Percentiles rank a stretch among this genome's conserved stretches.
Conservation (phyloP, 805 yeast species). For the Barnettozyma californica region DNA sequence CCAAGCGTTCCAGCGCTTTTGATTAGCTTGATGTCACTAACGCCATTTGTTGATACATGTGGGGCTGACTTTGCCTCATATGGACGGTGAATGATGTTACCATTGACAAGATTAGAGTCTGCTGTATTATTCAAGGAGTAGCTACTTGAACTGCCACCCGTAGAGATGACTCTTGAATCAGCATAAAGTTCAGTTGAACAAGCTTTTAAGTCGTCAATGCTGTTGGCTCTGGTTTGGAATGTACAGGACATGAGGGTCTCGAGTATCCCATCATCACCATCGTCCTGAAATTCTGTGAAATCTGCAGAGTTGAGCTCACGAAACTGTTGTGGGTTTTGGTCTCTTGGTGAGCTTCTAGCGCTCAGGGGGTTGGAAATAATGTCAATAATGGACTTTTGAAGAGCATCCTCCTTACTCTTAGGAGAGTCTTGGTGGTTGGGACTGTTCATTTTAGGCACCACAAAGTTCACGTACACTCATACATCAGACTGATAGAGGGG, state of each 20-base stretch:
- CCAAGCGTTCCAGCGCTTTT: not conserved
- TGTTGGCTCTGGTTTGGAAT: slow-evolving; percentile 6
- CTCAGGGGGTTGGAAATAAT: not conserved
- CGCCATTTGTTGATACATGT: not conserved
- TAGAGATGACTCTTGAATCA: not conserved
- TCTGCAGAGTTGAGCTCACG: not conserved
- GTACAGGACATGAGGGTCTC: slow-evolving; percentile 10
- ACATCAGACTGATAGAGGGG: not conserved
- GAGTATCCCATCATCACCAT: slow-evolving; percentile 2
- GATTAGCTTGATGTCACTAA: not conserved
- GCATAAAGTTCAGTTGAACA: slow-evolving; percentile 1
- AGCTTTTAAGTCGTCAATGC: not conserved
- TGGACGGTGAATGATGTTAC: not conserved
- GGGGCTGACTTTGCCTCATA: slow-evolving; percentile 4
- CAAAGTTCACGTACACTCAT: not conserved
- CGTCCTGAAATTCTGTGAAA: slow-evolving; percentile 5
- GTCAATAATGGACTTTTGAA: not conserved
- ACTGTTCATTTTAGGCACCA: not conserved
- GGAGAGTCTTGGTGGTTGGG: not conserved
- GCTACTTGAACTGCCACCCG: not conserved
- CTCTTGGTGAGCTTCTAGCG: not conserved
- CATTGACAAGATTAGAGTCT: not conserved
- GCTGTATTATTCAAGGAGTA: not conserved
- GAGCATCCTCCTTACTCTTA: not conserved
- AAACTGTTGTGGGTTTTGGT: not conserved